Evolutionary conservation across 305 asterid genomes (phyloP), one percentile per base, ranked within the genome.

Genomic region (Ajuga reptans): DNA sequence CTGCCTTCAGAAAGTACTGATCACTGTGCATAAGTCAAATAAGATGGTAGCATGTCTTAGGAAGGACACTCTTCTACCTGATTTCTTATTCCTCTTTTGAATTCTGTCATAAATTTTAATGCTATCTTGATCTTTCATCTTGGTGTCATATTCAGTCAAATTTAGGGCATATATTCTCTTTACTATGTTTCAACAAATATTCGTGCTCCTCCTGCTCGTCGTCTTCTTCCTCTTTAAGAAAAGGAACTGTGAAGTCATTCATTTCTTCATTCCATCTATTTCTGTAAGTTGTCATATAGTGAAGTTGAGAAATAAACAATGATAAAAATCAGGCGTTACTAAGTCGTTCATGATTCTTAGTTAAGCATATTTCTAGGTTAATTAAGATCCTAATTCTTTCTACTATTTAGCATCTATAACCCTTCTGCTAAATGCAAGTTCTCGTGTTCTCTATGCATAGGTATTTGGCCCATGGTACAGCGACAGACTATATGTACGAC

Each of bases 401-500:
- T 18, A 21, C 36, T 65, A 27, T 43, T 42, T 27, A 33, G 24
- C 18, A 33, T 64, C 47, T 29, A 11, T 51, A 18, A 10, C 24
- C 33, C 17, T 49, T 46, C 18, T 54, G 49, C 63, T 62, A 9
- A 36, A 73, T 45, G 53, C 61, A 53, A 63, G 60, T 59, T 57
- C 21, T 61, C 53, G 43, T 62, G 9, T 17, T 17, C 15, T 68
- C 14, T 54, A 36, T 68, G 24, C 62, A 17, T 62, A 93, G 97
- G 78, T 93, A 93, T 85, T 86, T 93, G 21, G 99, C 97, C 46
- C 99, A 90, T 55, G 99, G 99, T 61, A 93, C 97, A 15, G 95
- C 99, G 8, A 93, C 99, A 10, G 99, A 93, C 73, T 93, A 82
- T 78, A 93, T 93, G 96, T 93, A 84, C 53, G 97, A 93, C 61